These are phyloP conservation scores for Nicotiana knightiana DNA, from an alignment of 257 asterid species.

Conservation along the genomic window DNA sequence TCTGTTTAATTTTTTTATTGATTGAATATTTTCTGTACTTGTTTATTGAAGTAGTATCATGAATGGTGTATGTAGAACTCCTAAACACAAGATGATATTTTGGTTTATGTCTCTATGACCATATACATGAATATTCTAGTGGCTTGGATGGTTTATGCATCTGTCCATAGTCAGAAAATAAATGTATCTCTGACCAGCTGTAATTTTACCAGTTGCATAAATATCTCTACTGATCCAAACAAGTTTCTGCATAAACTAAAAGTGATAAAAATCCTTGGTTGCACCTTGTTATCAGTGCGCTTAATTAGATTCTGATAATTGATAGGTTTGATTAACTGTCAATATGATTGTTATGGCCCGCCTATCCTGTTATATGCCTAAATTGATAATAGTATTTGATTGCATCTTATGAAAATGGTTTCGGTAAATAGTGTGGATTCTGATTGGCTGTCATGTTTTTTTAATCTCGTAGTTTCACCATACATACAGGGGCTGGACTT, in stretches of 20 bases:
- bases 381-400: background rate
- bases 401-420: background rate
- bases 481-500: conserved; percentile 89
- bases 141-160: background rate
- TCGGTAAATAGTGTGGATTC: background rate
- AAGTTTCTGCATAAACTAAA: background rate
- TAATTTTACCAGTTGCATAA: background rate
- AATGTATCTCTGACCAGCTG: background rate
- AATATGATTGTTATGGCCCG: background rate
- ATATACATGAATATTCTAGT: no score
- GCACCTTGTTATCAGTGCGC: background rate
- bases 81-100: no score
- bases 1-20: no score
- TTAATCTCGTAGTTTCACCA: conserved; percentile 53
- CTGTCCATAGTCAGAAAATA: background rate
- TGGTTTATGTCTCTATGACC: no score
- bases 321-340: background rate
- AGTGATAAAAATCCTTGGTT: background rate
- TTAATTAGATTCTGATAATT: background rate
- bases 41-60: no score
- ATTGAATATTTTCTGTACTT: no score
- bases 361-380: background rate
- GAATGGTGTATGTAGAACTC: no score
- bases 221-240: background rate
- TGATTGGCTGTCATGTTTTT: background rate